A percentile compares a stretch with the other conserved stretches of the same genome.
These are phyloP conservation scores for Nematocida displodere DNA, from an alignment of 371 early-diverging fungal genomes.

Conservation along the genomic window DNA sequence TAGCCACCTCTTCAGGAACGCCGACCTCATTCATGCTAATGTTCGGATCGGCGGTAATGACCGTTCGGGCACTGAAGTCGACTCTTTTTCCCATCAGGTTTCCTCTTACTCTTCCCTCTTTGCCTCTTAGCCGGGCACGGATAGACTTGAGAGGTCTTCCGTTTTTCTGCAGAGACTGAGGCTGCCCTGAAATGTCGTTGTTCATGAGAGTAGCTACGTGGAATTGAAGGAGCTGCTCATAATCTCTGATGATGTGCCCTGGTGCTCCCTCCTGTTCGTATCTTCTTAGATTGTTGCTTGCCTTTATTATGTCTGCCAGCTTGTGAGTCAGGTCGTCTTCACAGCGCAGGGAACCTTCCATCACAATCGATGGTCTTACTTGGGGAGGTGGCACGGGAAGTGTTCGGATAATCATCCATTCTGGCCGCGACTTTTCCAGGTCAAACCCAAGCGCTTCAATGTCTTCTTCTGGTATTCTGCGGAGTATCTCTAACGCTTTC, in stretches of 20 bases:
- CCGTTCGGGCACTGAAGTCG: conserved; percentile 96
- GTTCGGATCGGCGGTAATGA: conserved; percentile 98
- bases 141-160: conserved; percentile 93
- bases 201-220: conserved; percentile 97
- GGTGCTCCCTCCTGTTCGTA: conserved; percentile 91
- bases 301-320: conserved; percentile 87
- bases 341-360: conserved; percentile 78
- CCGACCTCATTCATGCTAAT: conserved; percentile 93
- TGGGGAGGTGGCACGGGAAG: conserved; percentile 93
- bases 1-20: conserved; percentile 91
- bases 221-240: conserved; percentile 85
- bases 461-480: conserved; percentile 82
- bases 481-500: conserved; percentile 78
- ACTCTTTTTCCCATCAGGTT: conserved; percentile 99
- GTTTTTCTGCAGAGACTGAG: conserved; percentile 83
- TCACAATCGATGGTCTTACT: conserved; percentile 91
- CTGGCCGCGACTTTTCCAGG: conserved; percentile 83
- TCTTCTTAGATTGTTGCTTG: conserved; percentile 78
- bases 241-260: conserved; percentile 83
- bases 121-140: conserved; percentile 92
- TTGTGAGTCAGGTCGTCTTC: conserved; percentile 97
- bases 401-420: conserved; percentile 90
- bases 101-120: conserved; percentile 96
- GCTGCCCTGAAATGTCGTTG: conserved; percentile 92
- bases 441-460: conserved; percentile 79